Percentiles rank a stretch among this genome's conserved stretches.
Evolutionary conservation across 441 rosid genomes (phyloP).

Genomic region (Croton setiger): DNA sequence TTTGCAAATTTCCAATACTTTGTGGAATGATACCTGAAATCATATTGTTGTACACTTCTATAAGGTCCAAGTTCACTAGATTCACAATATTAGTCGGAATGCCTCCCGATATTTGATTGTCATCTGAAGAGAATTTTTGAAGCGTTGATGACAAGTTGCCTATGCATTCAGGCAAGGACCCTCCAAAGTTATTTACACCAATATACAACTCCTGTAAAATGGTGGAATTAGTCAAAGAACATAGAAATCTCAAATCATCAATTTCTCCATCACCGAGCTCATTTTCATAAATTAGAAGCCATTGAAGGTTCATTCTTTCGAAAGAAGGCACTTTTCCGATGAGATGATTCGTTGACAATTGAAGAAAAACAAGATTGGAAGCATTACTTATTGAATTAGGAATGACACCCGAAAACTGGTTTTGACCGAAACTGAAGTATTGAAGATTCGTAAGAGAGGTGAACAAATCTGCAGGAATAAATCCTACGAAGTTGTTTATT

Average conservation of each 20-base stretch:
- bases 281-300: background rate
- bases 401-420: constrained; percentile 18
- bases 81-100: constrained; percentile 30
- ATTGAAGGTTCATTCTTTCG: background rate
- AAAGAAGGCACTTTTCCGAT: constrained; percentile 24
- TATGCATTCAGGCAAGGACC: constrained; percentile 21
- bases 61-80: constrained; percentile 21
- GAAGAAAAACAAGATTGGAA: background rate
- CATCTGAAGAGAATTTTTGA: background rate
- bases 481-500: background rate
- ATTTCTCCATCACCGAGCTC: constrained; percentile 19
- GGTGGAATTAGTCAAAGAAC: constrained; percentile 24
- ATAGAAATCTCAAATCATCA: constrained; percentile 23
- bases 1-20: constrained; percentile 29
- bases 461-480: background rate
- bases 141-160: constrained; percentile 21
- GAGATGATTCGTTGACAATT: constrained; percentile 3
- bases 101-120: constrained; percentile 10
- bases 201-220: background rate
- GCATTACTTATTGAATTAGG: constrained; percentile 16
- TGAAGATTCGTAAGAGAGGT: constrained; percentile 9
- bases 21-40: constrained; percentile 35
- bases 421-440: background rate
- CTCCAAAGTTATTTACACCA: constrained; percentile 8
- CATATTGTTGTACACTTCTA: constrained; percentile 12